phyloP scores from a whole-genome alignment of 306 rosid genomes.

The Quillaja saponaria region DNA sequence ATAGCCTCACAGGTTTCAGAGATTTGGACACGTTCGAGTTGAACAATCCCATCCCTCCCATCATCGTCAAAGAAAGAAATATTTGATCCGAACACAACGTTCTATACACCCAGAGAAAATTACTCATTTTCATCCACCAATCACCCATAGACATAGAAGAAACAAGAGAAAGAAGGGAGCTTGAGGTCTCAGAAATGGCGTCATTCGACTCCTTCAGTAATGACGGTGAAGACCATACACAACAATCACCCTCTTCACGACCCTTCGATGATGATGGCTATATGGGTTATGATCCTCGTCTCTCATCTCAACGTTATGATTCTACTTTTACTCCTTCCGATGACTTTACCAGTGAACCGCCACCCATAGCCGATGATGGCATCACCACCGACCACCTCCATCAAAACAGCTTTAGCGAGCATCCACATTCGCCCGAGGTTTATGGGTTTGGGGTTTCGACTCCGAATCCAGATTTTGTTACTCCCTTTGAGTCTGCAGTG shows the following conservation, averaged over 20 bases:
- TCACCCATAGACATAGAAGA: too few relatives aligned
- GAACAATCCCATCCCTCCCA: neutral
- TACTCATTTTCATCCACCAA: neutral
- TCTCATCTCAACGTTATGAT: conserved; percentile 36
- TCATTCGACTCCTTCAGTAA: conserved; percentile 60
- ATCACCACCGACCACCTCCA: conserved; percentile 23
- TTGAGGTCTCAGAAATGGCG: conserved; percentile 40
- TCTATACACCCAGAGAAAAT: neutral
- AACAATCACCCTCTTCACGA: conserved; percentile 33
- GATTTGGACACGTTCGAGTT: neutral
- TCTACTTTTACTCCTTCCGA: conserved; percentile 33
- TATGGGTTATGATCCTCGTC: conserved; percentile 28
- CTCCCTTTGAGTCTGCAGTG: conserved; percentile 52
- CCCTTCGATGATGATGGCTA: conserved; percentile 54
- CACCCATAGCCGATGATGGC: conserved; percentile 25
- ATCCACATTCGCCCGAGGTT: conserved; percentile 34
- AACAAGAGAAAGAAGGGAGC: neutral
- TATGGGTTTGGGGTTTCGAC: conserved; percentile 51
- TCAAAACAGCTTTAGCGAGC: conserved; percentile 1
- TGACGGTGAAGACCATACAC: conserved; percentile 39
- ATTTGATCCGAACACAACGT: conserved; percentile 40
- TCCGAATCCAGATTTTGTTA: conserved; percentile 43
- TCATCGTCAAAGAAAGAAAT: conserved; percentile 14
- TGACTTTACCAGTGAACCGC: conserved; percentile 34
- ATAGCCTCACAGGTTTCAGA: too few relatives aligned